Evolutionary conservation across 2,329 filamentous ascomycete species (phyloP).

Genomic region (Aspergillus neotritici): DNA sequence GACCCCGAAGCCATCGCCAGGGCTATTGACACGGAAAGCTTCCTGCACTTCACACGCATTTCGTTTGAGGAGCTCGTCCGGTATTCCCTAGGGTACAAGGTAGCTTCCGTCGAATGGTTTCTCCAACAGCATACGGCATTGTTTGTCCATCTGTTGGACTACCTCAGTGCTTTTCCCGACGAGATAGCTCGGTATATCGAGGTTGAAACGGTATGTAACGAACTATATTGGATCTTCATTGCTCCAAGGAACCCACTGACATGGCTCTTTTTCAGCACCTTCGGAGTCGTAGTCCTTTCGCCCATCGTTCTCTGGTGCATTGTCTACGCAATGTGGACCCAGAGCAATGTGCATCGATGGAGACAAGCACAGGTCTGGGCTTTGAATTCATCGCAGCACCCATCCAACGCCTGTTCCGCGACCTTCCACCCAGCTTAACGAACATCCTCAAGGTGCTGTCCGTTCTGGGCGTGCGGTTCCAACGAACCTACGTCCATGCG

Average conservation of each 20-base stretch:
- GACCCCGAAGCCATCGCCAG: slow-evolving; percentile 25
- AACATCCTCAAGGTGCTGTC: slow-evolving; percentile 33
- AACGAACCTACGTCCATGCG: slow-evolving; percentile 30
- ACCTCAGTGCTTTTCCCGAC: slow-evolving; percentile 29
- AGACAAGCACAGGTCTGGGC: slow-evolving; percentile 10
- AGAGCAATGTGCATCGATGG: slow-evolving; percentile 10
- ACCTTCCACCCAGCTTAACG: slow-evolving; percentile 25
- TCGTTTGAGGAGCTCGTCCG: slow-evolving; percentile 38
- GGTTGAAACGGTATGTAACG: slow-evolving; percentile 31
- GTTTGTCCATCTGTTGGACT: slow-evolving; percentile 28
- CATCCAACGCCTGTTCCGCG: slow-evolving; percentile 34
- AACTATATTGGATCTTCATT: background rate
- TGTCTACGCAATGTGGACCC: slow-evolving; percentile 24
- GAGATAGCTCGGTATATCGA: slow-evolving; percentile 28
- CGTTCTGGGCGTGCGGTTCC: slow-evolving; percentile 32
- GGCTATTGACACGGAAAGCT: slow-evolving; percentile 35
- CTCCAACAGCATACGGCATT: slow-evolving; percentile 34
- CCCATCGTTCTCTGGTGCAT: slow-evolving; percentile 30
- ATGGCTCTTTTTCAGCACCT: slow-evolving; percentile 26
- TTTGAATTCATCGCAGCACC: slow-evolving; percentile 36
- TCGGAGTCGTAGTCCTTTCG: slow-evolving; percentile 33
- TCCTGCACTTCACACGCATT: slow-evolving; percentile 35
- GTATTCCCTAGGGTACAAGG: slow-evolving; percentile 33
- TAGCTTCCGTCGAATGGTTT: slow-evolving; percentile 35
- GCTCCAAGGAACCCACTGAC: background rate